These are phyloP conservation scores for Arthrobotrys sinensis DNA, from an alignment of 2,329 filamentous ascomycete species.

Conservation along the genomic window DNA sequence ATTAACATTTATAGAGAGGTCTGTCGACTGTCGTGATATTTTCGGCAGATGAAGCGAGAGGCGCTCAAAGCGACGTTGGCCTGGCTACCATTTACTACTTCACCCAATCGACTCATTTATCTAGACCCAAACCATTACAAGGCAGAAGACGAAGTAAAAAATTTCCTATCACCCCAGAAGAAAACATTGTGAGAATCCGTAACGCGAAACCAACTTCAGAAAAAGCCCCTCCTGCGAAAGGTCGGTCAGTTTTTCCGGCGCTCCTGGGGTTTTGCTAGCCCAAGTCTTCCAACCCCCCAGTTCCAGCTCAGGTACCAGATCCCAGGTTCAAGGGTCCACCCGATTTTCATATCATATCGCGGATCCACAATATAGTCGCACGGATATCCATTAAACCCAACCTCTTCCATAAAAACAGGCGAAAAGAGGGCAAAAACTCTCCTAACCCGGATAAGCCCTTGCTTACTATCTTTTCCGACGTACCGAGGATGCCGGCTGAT, in stretches of 20 bases:
- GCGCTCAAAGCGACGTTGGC: neutral
- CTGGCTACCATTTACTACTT: no score
- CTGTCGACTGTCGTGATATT: constrained; percentile 1
- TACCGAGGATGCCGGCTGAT: constrained; percentile 34
- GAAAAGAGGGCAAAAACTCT: constrained; percentile 11
- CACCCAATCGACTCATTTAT: no score
- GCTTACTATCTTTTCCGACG: constrained; percentile 44
- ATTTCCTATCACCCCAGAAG: no score
- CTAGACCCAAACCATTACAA: no score
- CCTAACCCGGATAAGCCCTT: constrained; percentile 23
- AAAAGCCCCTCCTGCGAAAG: neutral
- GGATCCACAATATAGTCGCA: constrained; percentile 25
- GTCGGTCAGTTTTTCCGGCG: constrained; percentile 14
- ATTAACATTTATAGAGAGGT: neutral
- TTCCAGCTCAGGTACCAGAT: constrained; percentile 19
- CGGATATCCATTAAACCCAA: constrained; percentile 19
- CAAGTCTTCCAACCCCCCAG: constrained; percentile 1
- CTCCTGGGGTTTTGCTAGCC: constrained; percentile 9
- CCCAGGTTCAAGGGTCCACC: constrained; percentile 29
- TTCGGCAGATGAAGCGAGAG: constrained; percentile 2
- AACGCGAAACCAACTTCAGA: neutral
- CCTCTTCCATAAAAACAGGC: constrained; percentile 27
- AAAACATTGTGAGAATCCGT: neutral
- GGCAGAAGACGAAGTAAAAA: no score
- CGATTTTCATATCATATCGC: constrained; percentile 26